Base-by-base conservation (phyloP, 129 eudicot genomes). In the Ambrosia artemisiifolia region DNA sequence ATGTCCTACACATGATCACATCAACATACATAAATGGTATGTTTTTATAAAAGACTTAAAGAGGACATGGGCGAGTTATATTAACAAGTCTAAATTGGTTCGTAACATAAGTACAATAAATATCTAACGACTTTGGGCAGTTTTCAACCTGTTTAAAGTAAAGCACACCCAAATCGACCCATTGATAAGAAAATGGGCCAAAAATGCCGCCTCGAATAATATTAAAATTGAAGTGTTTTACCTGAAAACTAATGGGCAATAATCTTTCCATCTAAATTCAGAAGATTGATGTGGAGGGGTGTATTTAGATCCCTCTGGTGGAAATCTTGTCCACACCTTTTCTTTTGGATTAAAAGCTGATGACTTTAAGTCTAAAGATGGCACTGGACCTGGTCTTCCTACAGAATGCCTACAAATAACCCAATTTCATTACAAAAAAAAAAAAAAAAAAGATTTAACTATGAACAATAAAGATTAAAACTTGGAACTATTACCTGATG, bases 221-320 rank as follows among this genome's bases (percentile, higher is more conserved):
- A 32, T 63, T 7, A 9, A 19, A 46, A 20, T 42, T n/a, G n/a
- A n/a, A n/a, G n/a, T n/a, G 44, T 24, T 77, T 78, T 35, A 90
- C 96, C 96, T 87, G 89, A 91, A 91, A 55, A 91, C 97, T 75
- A 88, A 85, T 18, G 97, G 97, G 59, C 97, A 91, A 30, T 91
- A 91, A 69, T 91, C 97, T 64, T 91, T 91, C 97, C 97, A 91
- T 77, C 82, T 85, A 62, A 91, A 91, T 36, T 91, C 97, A 56
- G 86, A 79, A 43, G 95, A 87, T 36, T 75, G 84, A 65, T 91
- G 97, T 14, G 97, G 97, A 43, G 97, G 97, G 17, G 97, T 91
- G 75, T 72, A 63, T 66, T 91, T 91, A 48, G 97, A 91, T 60
- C 97, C 97, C 67, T 91, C 97, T 5, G 97, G 73, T 44, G 97